These are phyloP conservation scores for Hysterium pulicare DNA, from an alignment of 2,329 filamentous ascomycete species.

Conservation along the genomic window DNA sequence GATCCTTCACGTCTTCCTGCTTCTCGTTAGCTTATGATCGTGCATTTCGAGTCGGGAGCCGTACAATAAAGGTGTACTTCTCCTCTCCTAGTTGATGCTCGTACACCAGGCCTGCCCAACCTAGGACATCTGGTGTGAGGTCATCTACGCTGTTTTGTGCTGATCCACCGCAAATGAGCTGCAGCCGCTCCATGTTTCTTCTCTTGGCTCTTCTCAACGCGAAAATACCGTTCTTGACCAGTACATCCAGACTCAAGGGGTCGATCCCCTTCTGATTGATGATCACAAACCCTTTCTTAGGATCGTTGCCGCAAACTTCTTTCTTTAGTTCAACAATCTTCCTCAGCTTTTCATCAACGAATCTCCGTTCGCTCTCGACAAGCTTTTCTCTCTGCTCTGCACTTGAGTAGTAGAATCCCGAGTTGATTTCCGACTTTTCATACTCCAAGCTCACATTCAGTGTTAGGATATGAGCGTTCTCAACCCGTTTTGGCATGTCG, in stretches of 20 bases:
- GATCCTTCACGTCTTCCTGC: conserved; percentile 90
- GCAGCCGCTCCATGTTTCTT: conserved; percentile 97
- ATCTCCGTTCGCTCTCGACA: conserved; percentile 92
- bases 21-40: conserved; percentile 25
- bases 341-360: conserved; percentile 92
- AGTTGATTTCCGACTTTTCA: conserved; percentile 99
- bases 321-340: conserved; percentile 99
- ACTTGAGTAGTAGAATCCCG: conserved; percentile 96
- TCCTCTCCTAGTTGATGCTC: conserved; percentile 97
- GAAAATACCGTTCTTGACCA: conserved; percentile 97
- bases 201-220: conserved; percentile 92
- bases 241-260: conserved; percentile 87
- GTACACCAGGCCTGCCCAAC: conserved; percentile 95
- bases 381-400: conserved; percentile 97
- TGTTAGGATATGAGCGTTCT: conserved; percentile 92
- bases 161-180: conserved; percentile 86
- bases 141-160: conserved; percentile 98
- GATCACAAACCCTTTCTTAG: conserved; percentile 93
- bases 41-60: too few species aligned
- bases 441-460: conserved; percentile 97
- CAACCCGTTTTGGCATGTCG: conserved; percentile 94
- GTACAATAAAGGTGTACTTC: conserved; percentile 88
- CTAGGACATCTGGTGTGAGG: conserved; percentile 78
- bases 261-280: conserved; percentile 99
- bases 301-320: conserved; percentile 88